Conservation (phyloP, 2,329 filamentous ascomycete genomes). For the Phoma sp. region DNA sequence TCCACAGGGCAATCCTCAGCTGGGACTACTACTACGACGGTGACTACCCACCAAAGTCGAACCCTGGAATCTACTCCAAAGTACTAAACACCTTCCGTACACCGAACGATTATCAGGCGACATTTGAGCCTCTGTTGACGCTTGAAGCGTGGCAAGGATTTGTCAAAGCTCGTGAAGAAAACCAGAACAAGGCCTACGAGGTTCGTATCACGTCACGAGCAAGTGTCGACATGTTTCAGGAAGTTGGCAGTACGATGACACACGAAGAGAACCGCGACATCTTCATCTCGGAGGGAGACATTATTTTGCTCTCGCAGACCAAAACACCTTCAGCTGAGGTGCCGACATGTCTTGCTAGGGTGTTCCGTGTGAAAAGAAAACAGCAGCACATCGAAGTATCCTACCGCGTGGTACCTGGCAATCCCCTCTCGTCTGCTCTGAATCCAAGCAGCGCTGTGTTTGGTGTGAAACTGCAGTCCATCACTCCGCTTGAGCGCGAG, state of each 20-base stretch:
- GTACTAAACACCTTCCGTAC: slow-evolving; percentile 81
- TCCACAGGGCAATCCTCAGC: slow-evolving; percentile 85
- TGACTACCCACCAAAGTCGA: slow-evolving; percentile 78
- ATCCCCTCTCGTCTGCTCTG: slow-evolving; percentile 68
- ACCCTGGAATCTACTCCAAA: slow-evolving; percentile 71
- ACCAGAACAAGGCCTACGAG: slow-evolving; percentile 78
- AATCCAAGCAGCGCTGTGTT: slow-evolving; percentile 73
- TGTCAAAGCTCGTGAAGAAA: slow-evolving; percentile 86
- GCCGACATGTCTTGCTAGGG: slow-evolving; percentile 84
- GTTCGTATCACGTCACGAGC: slow-evolving; percentile 87
- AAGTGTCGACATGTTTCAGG: slow-evolving; percentile 90
- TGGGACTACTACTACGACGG: slow-evolving; percentile 96
- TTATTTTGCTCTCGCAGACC: slow-evolving; percentile 81
- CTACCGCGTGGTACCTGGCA: slow-evolving; percentile 77
- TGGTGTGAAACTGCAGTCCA: slow-evolving; percentile 85
- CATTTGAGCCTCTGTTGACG: slow-evolving; percentile 87
- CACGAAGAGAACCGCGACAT: slow-evolving; percentile 73
- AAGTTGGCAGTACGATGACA: slow-evolving; percentile 85
- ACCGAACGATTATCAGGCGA: slow-evolving; percentile 80
- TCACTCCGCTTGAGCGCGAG: slow-evolving; percentile 94
- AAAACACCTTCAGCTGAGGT: slow-evolving; percentile 71
- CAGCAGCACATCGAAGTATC: slow-evolving; percentile 82
- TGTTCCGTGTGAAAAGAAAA: slow-evolving; percentile 81
- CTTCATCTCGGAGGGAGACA: slow-evolving; percentile 80
- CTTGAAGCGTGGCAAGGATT: slow-evolving; percentile 97